Percentiles rank a stretch among this genome's conserved stretches.
These are phyloP conservation scores for Rhododendron williamsianum DNA, from an alignment of 148 eudicot genomes.

Conservation along the genomic window DNA sequence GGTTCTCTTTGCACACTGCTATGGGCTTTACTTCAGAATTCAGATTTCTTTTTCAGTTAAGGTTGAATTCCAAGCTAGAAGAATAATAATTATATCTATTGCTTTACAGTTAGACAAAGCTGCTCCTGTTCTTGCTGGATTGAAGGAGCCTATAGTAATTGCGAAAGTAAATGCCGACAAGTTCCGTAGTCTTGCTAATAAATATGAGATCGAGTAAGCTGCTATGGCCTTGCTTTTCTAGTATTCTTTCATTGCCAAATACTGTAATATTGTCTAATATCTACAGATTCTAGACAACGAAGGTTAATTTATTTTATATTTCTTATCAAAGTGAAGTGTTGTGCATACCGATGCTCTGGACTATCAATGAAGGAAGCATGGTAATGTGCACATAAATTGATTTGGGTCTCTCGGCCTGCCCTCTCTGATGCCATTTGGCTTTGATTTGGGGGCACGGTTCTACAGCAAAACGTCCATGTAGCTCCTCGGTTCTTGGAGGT, in stretches of 20 bases:
- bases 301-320: background rate
- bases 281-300: background rate
- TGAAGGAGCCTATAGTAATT: slow-evolving; percentile 70
- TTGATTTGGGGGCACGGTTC: no score
- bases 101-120: slow-evolving; percentile 82
- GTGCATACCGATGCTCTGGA: no score
- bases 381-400: no score
- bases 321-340: background rate
- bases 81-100: slow-evolving; percentile 17
- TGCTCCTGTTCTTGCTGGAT: slow-evolving; percentile 68
- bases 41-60: background rate
- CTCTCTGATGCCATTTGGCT: no score
- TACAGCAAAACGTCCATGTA: no score
- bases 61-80: background rate
- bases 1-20: background rate
- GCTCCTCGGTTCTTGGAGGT: no score
- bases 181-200: slow-evolving; percentile 56
- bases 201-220: slow-evolving; percentile 87
- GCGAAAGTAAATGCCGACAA: slow-evolving; percentile 93
- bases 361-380: no score
- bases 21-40: background rate
- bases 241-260: background rate
- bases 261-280: background rate
- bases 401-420: no score
- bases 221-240: slow-evolving; percentile 9